Base-by-base conservation (phyloP, 768 basidiomycete species). In the Chlorophyllum brunneum region DNA sequence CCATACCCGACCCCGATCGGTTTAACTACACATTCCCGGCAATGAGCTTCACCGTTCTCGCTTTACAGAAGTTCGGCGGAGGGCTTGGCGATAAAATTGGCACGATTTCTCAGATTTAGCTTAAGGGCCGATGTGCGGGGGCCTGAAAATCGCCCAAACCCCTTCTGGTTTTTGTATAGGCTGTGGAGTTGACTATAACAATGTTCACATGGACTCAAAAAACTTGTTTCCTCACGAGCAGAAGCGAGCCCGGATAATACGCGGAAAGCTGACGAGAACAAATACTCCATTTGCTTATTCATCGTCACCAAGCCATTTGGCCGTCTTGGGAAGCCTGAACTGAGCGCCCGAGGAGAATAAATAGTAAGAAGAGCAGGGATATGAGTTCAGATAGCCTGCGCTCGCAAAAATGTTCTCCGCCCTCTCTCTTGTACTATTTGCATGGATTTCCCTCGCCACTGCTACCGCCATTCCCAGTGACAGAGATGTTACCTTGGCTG, bases 401-500 rank as follows among this genome's bases (percentile, higher is more conserved):
- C 11, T 33, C 40, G 4, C 20, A 26, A 42, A 49, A 34, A 51
- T 51, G 49, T 27, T 33, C 2, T 18, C 44, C 2, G 6, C 23
- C n/a, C 18, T 44, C n/a, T 1, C 48, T 39, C 38, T 58, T 16
- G n/a, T 62, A 20, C 55, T n/a, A n/a, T n/a, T 64, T 49, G 52
- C 59, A 31, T 54, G 56, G 9, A 51, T 63, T 45, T 63, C 58
- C 26, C 38, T 56, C 36, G 48, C 57, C 36, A 63, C 55, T 22
- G 63, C 64, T 22, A 48, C 53, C 7, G 58, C 59, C 15, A 60
- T 61, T 23, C 59, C 58, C 51, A 42, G 58, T 51, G 40, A 56
- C 42, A n/a, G n/a, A n/a, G 55, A 42, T 44, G 63, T 70, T 10
- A 59, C 59, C 16, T 68, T 82, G 34, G 78, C 75, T 15, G 70